Evolutionary conservation across 805 yeast genomes (phyloP), one percentile per base, ranked within the genome.

Genomic region (Zygoascus bituminiphila): DNA sequence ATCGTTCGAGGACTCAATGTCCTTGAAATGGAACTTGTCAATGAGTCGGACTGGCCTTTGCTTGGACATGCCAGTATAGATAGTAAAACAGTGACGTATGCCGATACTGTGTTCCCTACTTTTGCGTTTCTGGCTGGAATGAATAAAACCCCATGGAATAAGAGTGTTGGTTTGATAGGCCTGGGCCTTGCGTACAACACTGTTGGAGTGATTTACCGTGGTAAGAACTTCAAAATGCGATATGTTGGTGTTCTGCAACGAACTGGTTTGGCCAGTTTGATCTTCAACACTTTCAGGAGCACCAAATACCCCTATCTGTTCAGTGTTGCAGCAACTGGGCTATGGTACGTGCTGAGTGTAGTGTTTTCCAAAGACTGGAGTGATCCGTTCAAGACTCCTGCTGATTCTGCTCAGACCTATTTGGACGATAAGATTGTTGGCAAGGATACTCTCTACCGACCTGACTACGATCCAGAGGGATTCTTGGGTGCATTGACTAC

Each of bases 391-490:
- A 49, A 31, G 14, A 21, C 48, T 6, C 60, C 61, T 2, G 57
- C 46, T 7, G 47, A 37, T 19, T 57, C 68, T 4, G 67, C 68
- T 9, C 70, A 67, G 44, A 61, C 66, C n/a, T 43, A 44, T 20
- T 55, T 65, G 29, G 69, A 65, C 56, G 25, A 20, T 14, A 44
- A 54, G 14, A 40, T 64, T 12, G 56, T 63, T 39, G 53, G 52
- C 9, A 51, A 38, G 5, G 42, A 54, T 23, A 42, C 51, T 15
- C 49, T 59, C 39, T 64, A 64, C 51, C 50, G 54, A 7, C 50
- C 54, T 1, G 57, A 54, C 31, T 62, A 58, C 46, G 71, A 67
- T 44, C 71, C 71, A 1, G 71, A 67, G 47, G 71, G 70, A 2
- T 46, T 64, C n/a, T 54, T 68, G 15, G 69, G 70, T 3, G 51